These are phyloP conservation scores for Borealophlyctis nickersoniae DNA, from an alignment of 192 early-diverging fungal genomes.

Conservation along the genomic window DNA sequence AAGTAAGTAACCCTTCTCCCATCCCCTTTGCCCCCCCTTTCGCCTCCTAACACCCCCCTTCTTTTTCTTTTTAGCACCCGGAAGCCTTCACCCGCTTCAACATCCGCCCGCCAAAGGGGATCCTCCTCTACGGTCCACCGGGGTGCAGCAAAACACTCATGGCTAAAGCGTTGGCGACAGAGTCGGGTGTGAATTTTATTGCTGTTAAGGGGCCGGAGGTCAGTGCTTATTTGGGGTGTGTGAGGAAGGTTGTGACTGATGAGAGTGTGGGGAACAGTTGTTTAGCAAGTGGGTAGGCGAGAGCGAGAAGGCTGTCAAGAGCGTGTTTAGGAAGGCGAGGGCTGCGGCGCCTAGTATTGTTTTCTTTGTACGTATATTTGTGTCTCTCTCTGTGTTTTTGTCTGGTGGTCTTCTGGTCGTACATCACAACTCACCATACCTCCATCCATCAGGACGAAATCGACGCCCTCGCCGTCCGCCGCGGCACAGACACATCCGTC, in stretches of 20 bases:
- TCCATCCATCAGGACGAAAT: slow-evolving; percentile 82
- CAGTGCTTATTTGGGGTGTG: slow-evolving; percentile 21
- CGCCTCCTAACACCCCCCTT: not conserved
- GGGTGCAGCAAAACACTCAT: slow-evolving; percentile 97
- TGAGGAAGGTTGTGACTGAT: slow-evolving; percentile 15
- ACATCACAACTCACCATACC: slow-evolving; percentile 1
- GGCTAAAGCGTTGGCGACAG: slow-evolving; percentile 96
- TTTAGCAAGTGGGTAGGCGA: slow-evolving; percentile 99
- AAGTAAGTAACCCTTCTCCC: slow-evolving; percentile 51
- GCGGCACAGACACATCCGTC: slow-evolving; percentile 75
- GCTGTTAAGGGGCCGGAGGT: slow-evolving; percentile 98
- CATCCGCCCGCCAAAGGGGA: slow-evolving; percentile 94
- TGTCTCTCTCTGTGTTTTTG: not conserved
- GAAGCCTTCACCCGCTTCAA: slow-evolving; percentile 84
- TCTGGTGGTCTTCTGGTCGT: not conserved
- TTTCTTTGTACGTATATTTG: slow-evolving; percentile 77
- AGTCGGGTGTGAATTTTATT: slow-evolving; percentile 94
- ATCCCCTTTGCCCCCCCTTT: slow-evolving; percentile 1
- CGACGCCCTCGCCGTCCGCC: slow-evolving; percentile 87
- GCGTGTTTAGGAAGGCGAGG: slow-evolving; percentile 92
- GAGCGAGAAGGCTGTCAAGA: slow-evolving; percentile 92
- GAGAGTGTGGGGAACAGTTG: slow-evolving; percentile 44
- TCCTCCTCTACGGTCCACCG: slow-evolving; percentile 96
- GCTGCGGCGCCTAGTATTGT: slow-evolving; percentile 93
- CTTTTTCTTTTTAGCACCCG: slow-evolving; percentile 62